Percentiles rank a stretch among this genome's conserved stretches.
Conservation (phyloP, 345 rosid species). For the Angophora floribunda region DNA sequence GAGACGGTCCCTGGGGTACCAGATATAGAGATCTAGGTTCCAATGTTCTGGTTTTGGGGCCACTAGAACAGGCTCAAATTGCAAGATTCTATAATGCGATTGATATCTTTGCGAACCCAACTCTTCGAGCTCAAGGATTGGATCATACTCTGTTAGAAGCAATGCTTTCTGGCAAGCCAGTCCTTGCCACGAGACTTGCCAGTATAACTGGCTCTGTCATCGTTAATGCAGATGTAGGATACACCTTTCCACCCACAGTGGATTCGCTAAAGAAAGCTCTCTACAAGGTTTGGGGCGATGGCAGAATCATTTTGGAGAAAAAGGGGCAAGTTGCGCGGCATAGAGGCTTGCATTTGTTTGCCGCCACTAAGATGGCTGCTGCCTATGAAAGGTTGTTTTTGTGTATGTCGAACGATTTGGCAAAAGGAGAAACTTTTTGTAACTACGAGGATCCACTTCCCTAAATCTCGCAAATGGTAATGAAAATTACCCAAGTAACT, state of each 20-base stretch:
- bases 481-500: not conserved
- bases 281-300: conserved; percentile 41
- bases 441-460: conserved; percentile 10
- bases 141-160: conserved; percentile 90
- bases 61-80: conserved; percentile 58
- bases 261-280: conserved; percentile 50
- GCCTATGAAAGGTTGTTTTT: conserved; percentile 84
- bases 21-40: conserved; percentile 69
- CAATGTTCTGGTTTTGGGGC: conserved; percentile 63
- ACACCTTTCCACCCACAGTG: conserved; percentile 62
- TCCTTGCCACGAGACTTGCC: conserved; percentile 76
- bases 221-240: conserved; percentile 49
- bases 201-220: conserved; percentile 80
- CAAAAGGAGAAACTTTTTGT: conserved; percentile 27
- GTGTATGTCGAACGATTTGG: conserved; percentile 40
- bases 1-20: conserved; percentile 93
- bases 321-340: conserved; percentile 61
- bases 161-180: conserved; percentile 73
- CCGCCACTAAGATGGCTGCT: conserved; percentile 83
- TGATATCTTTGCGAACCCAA: conserved; percentile 80
- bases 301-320: conserved; percentile 41
- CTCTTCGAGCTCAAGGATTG: conserved; percentile 85
- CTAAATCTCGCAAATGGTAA: not conserved
- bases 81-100: conserved; percentile 81
- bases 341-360: conserved; percentile 60